Evolutionary conservation across 345 rosid genomes (phyloP), one percentile per base, ranked within the genome.

Genomic region (Boechera divaricarpa): DNA sequence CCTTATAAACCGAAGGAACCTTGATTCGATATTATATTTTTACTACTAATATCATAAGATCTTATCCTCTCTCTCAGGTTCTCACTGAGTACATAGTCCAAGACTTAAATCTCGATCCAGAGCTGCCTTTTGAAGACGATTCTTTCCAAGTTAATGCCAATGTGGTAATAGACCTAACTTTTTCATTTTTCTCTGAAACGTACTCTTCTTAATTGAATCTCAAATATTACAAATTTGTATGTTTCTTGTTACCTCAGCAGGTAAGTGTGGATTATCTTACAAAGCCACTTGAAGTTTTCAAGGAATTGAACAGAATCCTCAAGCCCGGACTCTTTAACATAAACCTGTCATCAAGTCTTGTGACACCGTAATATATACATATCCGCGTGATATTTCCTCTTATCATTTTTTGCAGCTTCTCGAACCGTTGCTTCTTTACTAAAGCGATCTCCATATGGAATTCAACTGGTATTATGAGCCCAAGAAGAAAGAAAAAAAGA

Each of bases 361-460:
- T 41, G 63, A 51, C 15, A 33, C 39, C 4, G 16, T 59, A 36
- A 15, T 48, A 12, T 42, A 2, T 9, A 32, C n/a, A 36, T 21
- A 13, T 29, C 3, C 1, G 7, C 6, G 3, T 73, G 77, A 57
- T 44, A 35, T 52, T 41, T 54, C 52, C 52, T 55, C 53, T 53
- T 35, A 10, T 29, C 39, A 56, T 63, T 82, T 26, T 53, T 1
- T 60, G 10, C 85, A 91, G 98, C 85, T 94, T 90, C 74, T 92
- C 97, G 2, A 90, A 92, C 67, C 95, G 92, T 62, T 90, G 95
- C 84, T 90, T 90, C 80, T 90, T 86, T 82, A 89, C 97, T 9
- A 92, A 94, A 86, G 98, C 97, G 65, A 89, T 94, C 78, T 90
- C 97, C 1, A 83, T 90, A 85, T 88, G 97, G 97, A 92, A 97